phyloP scores from a whole-genome alignment of 768 basidiomycete genomes.

The Gloeopeniophorella convolvens region DNA sequence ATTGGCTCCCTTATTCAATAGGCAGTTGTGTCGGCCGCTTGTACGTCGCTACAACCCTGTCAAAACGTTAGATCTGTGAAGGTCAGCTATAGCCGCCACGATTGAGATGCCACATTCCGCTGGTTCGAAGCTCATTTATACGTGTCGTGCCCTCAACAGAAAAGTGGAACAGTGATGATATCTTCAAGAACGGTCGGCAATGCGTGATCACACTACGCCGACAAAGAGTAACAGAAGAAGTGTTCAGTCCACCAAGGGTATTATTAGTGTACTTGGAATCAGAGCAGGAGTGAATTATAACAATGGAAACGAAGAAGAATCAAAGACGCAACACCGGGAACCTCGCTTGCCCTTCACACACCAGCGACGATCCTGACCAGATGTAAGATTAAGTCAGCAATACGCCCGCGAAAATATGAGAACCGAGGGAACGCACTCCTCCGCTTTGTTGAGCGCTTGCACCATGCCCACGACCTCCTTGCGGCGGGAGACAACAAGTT shows the following conservation, averaged over 20 bases:
- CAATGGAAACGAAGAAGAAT: not conserved
- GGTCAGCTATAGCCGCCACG: too few species aligned
- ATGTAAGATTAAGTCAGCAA: not conserved
- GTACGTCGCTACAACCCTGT: too few species aligned
- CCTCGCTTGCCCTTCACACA: constrained; percentile 30
- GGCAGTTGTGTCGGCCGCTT: too few species aligned
- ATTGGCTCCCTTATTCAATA: too few species aligned
- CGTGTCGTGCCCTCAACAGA: too few species aligned
- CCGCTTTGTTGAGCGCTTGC: constrained; percentile 90
- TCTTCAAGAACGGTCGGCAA: too few species aligned
- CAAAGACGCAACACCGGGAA: not conserved
- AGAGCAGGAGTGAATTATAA: constrained; percentile 9
- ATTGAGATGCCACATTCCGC: too few species aligned
- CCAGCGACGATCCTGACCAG: constrained; percentile 55
- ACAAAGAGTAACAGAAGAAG: too few species aligned
- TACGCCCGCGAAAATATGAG: constrained; percentile 3
- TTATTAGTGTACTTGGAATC: constrained; percentile 21
- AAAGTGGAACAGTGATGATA: too few species aligned
- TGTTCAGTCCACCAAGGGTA: constrained; percentile 13
- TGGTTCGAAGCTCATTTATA: too few species aligned
- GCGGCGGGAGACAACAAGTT: constrained; percentile 80
- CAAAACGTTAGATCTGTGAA: too few species aligned
- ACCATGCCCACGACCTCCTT: constrained; percentile 96
- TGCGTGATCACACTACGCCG: too few species aligned
- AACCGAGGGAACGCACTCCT: constrained; percentile 65